Base-by-base conservation (phyloP, 345 rosid species). In the Punica granatum region DNA sequence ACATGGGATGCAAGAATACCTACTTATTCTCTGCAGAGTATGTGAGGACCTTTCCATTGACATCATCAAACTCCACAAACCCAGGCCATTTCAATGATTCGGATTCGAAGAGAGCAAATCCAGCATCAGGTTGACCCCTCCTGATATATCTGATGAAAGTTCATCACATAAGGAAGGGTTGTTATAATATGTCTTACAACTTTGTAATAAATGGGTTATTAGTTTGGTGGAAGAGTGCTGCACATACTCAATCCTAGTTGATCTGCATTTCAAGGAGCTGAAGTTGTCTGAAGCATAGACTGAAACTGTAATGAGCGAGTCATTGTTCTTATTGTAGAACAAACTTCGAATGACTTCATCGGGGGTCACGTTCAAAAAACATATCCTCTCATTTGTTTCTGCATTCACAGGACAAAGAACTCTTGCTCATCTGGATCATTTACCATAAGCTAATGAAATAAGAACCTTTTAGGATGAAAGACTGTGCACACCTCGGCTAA, bases 211-310 rank as follows among this genome's bases (percentile, higher is more conserved):
- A 51, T n/a, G 28, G 48, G n/a, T n/a, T n/a, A 43, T 43, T 43
- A 9, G 16, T 43, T 21, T 46, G 7, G 4, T 10, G 23, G 23
- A 3, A 23, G 23, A 64, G 28, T 60, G 23, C 32, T 13, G 2
- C 41, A 74, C 95, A 13, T 70, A 90, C 98, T 93, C 98, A 35
- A 90, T 87, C 78, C 92, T 80, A 43, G 97, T 90, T 28, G 98
- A 92, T 88, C 97, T 86, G 86, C 97, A 93, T 76, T 90, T 93
- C 81, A 88, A 86, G 72, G 96, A 90, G 90, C 96, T 84, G 84
- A 93, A 93, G 72, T 87, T 89, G 60, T 93, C 94, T 0, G 96
- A 88, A 41, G 97, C 96, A 79, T 90, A 88, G 64, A 93, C 98
- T 0, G 98, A 93, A 76, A 93, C 97, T 8, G 97, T 93, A 78